These are phyloP conservation scores for Candida insectalens DNA, from an alignment of 805 yeast genomes.

Conservation along the genomic window DNA sequence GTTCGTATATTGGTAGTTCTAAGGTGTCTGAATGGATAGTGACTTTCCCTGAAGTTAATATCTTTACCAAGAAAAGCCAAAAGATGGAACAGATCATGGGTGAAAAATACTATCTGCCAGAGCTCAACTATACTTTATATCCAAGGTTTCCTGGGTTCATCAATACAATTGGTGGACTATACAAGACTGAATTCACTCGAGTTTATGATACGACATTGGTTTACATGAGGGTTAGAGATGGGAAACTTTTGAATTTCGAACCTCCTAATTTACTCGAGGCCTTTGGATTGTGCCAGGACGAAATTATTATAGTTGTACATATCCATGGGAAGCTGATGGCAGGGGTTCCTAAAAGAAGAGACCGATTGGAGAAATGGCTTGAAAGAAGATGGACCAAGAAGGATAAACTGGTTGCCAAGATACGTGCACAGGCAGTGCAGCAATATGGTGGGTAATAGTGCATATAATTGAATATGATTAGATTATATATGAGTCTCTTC, in stretches of 20 bases:
- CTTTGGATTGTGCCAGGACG: conserved; percentile 23
- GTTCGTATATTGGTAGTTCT: conserved; percentile 22
- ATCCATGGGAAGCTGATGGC: conserved; percentile 35
- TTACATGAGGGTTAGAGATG: conserved; percentile 25
- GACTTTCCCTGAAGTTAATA: conserved; percentile 80
- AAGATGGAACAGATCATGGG: conserved; percentile 45
- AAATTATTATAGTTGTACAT: conserved; percentile 32
- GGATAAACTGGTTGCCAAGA: conserved; percentile 39
- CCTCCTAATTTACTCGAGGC: conserved; percentile 29
- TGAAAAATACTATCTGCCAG: conserved; percentile 50
- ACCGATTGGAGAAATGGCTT: conserved; percentile 62
- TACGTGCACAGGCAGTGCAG: conserved; percentile 18
- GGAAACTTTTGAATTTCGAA: conserved; percentile 15
- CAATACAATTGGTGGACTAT: conserved; percentile 36
- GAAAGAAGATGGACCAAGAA: conserved; percentile 67
- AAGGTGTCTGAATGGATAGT: conserved; percentile 47
- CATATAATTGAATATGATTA: conserved; percentile 1
- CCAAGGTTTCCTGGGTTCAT: conserved; percentile 63
- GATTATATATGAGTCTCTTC: conserved; percentile 24
- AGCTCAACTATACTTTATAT: conserved; percentile 52
- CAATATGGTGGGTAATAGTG: neutral
- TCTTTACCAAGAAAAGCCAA: conserved; percentile 40
- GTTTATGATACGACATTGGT: conserved; percentile 49
- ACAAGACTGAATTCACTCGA: conserved; percentile 29
- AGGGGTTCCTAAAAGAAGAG: conserved; percentile 42